Percentiles rank a stretch among this genome's conserved stretches.
phyloP scores from a whole-genome alignment of 2,329 filamentous ascomycete genomes.

The Aspergillus udagawae region DNA sequence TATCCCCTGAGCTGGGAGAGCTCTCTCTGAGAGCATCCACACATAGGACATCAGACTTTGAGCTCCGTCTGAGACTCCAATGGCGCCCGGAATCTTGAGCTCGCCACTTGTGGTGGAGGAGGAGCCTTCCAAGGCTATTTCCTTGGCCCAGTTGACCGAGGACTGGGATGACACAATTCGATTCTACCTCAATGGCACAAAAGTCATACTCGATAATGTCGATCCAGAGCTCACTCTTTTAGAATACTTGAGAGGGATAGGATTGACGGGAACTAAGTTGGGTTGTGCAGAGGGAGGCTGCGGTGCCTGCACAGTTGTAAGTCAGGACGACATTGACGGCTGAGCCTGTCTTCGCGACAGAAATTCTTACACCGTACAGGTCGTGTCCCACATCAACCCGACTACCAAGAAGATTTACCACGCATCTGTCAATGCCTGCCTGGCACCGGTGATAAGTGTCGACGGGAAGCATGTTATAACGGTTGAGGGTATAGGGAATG shows the following conservation, averaged over 20 bases:
- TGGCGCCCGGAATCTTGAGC: conserved; percentile 57
- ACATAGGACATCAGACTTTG: neutral
- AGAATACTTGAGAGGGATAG: conserved; percentile 89
- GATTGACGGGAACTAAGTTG: conserved; percentile 91
- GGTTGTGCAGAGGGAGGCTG: conserved; percentile 96
- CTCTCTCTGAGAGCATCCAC: neutral
- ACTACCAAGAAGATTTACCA: conserved; percentile 92
- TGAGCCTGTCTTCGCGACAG: neutral
- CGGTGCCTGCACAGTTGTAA: conserved; percentile 56
- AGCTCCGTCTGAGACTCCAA: conserved; percentile 23
- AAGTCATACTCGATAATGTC: conserved; percentile 76
- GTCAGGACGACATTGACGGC: neutral
- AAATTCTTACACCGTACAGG: conserved; percentile 37
- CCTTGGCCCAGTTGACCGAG: conserved; percentile 63
- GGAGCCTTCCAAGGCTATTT: conserved; percentile 39
- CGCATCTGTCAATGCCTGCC: conserved; percentile 91
- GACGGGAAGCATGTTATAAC: conserved; percentile 99
- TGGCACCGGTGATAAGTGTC: conserved; percentile 86
- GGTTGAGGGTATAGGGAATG: conserved; percentile 89
- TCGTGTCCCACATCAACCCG: conserved; percentile 88
- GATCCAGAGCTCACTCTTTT: conserved; percentile 90
- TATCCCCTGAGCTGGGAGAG: neutral
- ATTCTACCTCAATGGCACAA: conserved; percentile 94
- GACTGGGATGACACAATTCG: conserved; percentile 80
- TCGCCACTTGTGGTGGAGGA: conserved; percentile 44